phyloP scores from a whole-genome alignment of 768 basidiomycete species.

The Macrolepiota dolichaula region DNA sequence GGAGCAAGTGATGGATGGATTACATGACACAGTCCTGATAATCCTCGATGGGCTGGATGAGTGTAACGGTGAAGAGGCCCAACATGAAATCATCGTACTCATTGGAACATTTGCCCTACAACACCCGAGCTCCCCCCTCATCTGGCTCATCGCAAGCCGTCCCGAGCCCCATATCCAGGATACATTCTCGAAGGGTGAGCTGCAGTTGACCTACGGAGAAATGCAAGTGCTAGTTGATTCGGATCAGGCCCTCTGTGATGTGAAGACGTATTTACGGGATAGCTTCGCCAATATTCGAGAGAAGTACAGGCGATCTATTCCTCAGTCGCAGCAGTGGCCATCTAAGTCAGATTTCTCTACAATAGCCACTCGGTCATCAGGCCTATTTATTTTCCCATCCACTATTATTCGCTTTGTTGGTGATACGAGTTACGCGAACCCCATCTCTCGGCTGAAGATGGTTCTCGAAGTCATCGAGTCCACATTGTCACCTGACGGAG shows the following conservation, averaged over 20 bases:
- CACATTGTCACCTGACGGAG: neutral
- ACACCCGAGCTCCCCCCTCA: slow-evolving; percentile 11
- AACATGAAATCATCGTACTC: slow-evolving; percentile 13
- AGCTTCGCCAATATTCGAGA: slow-evolving; percentile 2
- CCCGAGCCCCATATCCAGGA: slow-evolving; percentile 20
- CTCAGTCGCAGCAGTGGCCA: slow-evolving; percentile 18
- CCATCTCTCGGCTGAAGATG: neutral
- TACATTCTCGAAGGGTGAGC: neutral
- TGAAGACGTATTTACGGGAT: slow-evolving; percentile 13
- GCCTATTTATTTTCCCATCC: slow-evolving; percentile 23
- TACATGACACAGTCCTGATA: neutral
- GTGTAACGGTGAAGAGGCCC: slow-evolving; percentile 13
- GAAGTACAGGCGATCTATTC: neutral
- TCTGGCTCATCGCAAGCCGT: slow-evolving; percentile 23
- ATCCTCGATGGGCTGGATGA: slow-evolving; percentile 26
- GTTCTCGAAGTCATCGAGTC: neutral
- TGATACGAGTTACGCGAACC: neutral
- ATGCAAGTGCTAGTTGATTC: slow-evolving; percentile 7
- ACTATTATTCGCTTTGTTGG: slow-evolving; percentile 20
- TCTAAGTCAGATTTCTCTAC: neutral
- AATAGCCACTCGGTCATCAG: slow-evolving; percentile 18
- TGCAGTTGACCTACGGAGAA: neutral
- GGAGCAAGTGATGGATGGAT: neutral
- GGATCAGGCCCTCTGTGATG: slow-evolving; percentile 14
- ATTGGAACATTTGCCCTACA: slow-evolving; percentile 4